These are phyloP conservation scores for Penicillium paneum DNA, from an alignment of 2,329 filamentous ascomycete genomes.

Conservation along the genomic window DNA sequence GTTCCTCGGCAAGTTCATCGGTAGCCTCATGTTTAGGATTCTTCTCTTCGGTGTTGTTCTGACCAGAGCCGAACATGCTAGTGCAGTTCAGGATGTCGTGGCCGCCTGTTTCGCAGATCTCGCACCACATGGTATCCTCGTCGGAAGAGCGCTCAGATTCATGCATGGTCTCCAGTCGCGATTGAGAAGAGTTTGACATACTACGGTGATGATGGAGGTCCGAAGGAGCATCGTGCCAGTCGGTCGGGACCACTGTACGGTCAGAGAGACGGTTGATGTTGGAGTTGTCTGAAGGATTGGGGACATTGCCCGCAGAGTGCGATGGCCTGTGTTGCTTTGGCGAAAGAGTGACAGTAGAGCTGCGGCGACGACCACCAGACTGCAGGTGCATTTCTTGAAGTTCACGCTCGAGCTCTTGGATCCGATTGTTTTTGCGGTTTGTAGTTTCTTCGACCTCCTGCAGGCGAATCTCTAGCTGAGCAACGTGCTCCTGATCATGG, in stretches of 20 bases:
- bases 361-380: conserved; percentile 30
- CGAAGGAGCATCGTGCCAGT: conserved; percentile 38
- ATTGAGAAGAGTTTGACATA: conserved; percentile 27
- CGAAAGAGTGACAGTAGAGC: conserved; percentile 36
- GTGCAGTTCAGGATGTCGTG: conserved; percentile 94
- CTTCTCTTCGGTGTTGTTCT: conserved; percentile 18
- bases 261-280: conserved; percentile 43
- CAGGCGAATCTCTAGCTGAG: conserved; percentile 74
- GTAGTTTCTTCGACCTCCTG: conserved; percentile 70
- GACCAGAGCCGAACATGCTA: conserved; percentile 68
- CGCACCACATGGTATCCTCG: conserved; percentile 79
- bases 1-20: conserved; percentile 11
- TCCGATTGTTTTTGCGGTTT: conserved; percentile 68
- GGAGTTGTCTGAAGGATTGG: conserved; percentile 24
- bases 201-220: conserved; percentile 28
- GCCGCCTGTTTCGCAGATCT: conserved; percentile 87
- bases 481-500: conserved; percentile 54
- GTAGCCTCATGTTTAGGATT: conserved; percentile 9
- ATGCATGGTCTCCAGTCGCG: conserved; percentile 40
- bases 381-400: conserved; percentile 49
- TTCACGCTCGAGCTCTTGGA: conserved; percentile 84
- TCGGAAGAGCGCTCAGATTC: conserved; percentile 57
- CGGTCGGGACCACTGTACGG: conserved; percentile 42
- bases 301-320: conserved; percentile 26
- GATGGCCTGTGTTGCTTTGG: conserved; percentile 36